Conservation (phyloP, 2,329 filamentous ascomycete species). For the Phyllosticta citriasiana region DNA sequence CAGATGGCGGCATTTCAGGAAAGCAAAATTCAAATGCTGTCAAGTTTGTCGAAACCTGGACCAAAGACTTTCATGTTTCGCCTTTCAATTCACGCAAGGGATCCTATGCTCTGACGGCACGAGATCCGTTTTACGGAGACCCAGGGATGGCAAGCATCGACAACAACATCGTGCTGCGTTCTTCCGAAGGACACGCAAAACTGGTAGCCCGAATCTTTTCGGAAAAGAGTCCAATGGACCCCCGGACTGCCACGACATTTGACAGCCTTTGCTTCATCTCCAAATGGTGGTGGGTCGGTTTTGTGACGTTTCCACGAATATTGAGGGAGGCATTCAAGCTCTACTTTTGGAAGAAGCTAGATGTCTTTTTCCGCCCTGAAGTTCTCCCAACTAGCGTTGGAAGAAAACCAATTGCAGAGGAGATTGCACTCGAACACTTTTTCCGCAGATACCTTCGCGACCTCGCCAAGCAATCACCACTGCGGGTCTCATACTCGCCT, state of each 20-base stretch:
- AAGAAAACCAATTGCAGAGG: conserved; percentile 41
- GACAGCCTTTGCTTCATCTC: conserved; percentile 40
- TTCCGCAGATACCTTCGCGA: conserved; percentile 32
- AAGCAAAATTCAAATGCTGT: background rate
- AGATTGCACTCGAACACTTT: conserved; percentile 34
- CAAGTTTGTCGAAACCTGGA: conserved; percentile 44
- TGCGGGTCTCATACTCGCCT: conserved; percentile 46
- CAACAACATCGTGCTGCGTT: conserved; percentile 51
- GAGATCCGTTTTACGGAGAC: conserved; percentile 32
- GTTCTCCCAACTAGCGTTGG: conserved; percentile 47
- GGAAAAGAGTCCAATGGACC: conserved; percentile 40
- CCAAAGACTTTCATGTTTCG: conserved; percentile 68
- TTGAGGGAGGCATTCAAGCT: conserved; percentile 49
- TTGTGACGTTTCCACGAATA: conserved; percentile 57
- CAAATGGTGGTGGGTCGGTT: conserved; percentile 58
- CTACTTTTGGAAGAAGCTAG: conserved; percentile 47
- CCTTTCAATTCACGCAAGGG: conserved; percentile 55
- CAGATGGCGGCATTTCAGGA: conserved; percentile 7
- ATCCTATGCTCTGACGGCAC: conserved; percentile 36
- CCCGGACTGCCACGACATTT: conserved; percentile 33
- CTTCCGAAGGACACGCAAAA: conserved; percentile 51
- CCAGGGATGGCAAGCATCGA: conserved; percentile 37
- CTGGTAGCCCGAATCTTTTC: conserved; percentile 52
- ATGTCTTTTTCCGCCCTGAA: conserved; percentile 58
- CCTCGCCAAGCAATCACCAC: conserved; percentile 39